These are phyloP conservation scores for Hymenoscyphus scutula DNA, from an alignment of 2,329 filamentous ascomycete genomes.

Conservation along the genomic window DNA sequence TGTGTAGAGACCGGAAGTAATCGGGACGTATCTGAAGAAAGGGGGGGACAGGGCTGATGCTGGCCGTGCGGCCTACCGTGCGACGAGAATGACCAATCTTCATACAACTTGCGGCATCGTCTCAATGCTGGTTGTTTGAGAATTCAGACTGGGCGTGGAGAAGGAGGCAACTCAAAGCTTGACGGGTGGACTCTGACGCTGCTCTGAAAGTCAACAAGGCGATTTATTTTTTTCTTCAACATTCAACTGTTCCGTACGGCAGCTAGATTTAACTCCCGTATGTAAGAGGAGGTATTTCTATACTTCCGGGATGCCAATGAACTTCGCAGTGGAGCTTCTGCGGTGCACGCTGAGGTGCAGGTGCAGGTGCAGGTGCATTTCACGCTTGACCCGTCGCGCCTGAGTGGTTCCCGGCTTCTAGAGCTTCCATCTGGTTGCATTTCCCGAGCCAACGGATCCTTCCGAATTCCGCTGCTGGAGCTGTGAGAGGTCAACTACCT, in stretches of 20 bases:
- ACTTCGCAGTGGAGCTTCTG: neutral
- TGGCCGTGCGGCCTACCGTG: neutral
- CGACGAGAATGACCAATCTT: neutral
- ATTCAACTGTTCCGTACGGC: neutral
- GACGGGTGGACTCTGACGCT: neutral
- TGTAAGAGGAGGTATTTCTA: too few species aligned
- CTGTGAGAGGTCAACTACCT: conserved; percentile 2
- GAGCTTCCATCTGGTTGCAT: neutral
- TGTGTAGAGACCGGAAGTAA: neutral
- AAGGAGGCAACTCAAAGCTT: neutral
- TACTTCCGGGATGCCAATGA: neutral
- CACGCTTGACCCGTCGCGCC: neutral
- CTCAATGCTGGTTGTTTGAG: conserved; percentile 2
- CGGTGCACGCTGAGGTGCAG: neutral
- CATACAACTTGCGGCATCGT: neutral
- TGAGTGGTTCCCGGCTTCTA: neutral
- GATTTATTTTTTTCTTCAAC: too few species aligned
- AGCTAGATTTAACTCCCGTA: neutral
- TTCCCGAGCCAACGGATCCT: conserved; percentile 1
- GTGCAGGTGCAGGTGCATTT: neutral
- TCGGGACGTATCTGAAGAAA: neutral
- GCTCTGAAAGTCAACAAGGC: neutral
- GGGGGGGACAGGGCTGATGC: neutral
- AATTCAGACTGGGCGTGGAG: neutral
- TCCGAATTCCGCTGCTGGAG: neutral